Evolutionary conservation across 805 yeast genomes (phyloP).

Genomic region (Candida andamanensis): DNA sequence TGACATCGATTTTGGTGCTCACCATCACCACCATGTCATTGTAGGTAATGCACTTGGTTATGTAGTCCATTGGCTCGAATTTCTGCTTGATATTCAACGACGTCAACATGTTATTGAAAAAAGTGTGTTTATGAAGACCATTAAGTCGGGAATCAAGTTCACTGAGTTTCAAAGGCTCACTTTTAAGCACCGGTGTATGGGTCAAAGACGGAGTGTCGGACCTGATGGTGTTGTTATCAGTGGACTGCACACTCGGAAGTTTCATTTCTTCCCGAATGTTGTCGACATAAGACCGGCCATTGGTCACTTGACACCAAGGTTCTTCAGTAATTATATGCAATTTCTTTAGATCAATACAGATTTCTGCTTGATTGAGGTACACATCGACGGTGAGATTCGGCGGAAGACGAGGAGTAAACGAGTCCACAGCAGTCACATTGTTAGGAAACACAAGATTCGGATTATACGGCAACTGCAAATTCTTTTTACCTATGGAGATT

Average conservation of each 20-base stretch:
- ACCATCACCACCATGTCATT: slow-evolving; percentile 57
- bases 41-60: slow-evolving; percentile 61
- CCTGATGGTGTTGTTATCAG: too few relatives aligned
- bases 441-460: slow-evolving; percentile 55
- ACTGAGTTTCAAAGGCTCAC: slow-evolving; percentile 17
- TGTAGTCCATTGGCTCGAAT: slow-evolving; percentile 42
- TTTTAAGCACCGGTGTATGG: slow-evolving; percentile 6
- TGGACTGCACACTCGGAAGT: slow-evolving; percentile 15
- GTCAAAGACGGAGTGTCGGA: slow-evolving; percentile 4
- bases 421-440: slow-evolving; percentile 33
- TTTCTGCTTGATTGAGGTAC: slow-evolving; percentile 55
- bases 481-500: slow-evolving; percentile 29
- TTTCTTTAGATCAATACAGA: slow-evolving; percentile 54
- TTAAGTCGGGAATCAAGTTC: slow-evolving; percentile 15
- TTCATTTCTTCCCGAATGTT: slow-evolving; percentile 51
- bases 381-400: slow-evolving; percentile 50
- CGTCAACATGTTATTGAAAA: slow-evolving; percentile 5
- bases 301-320: slow-evolving; percentile 56
- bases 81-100: slow-evolving; percentile 18
- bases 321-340: slow-evolving; percentile 44
- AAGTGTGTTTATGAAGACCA: slow-evolving; percentile 3
- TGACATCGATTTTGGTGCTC: slow-evolving; percentile 51
- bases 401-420: slow-evolving; percentile 46
- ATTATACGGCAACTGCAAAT: slow-evolving; percentile 39
- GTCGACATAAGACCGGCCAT: slow-evolving; percentile 55